Evolutionary conservation across 2,329 filamentous ascomycete species (phyloP).

Genomic region (Chalaropsis ovoidea): DNA sequence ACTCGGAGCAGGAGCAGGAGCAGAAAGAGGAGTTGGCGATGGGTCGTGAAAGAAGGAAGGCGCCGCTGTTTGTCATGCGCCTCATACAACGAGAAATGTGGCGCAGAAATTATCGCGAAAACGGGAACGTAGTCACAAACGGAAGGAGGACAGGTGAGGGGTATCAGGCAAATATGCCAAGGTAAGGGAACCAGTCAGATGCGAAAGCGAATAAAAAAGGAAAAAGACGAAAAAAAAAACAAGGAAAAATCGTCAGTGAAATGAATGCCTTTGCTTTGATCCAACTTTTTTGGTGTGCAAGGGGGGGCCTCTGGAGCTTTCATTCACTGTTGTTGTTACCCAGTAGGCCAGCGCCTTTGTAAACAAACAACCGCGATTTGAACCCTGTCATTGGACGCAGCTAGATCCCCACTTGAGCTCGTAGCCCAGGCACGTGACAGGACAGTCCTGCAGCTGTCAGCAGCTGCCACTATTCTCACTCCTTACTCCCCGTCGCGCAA

Average conservation of each 20-base stretch:
- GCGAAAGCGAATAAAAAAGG: conserved; percentile 5
- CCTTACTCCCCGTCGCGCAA: background rate
- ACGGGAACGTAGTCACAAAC: background rate
- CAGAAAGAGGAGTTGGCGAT: background rate
- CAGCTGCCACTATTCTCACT: background rate
- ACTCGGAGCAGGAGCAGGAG: background rate
- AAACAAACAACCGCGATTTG: conserved; percentile 20
- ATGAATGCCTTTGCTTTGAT: too few relatives aligned
- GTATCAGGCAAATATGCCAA: conserved; percentile 9
- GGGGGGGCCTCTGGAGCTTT: background rate
- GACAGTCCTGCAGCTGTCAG: background rate
- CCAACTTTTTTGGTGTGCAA: too few relatives aligned
- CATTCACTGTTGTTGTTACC: conserved; percentile 1
- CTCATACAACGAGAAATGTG: conserved; percentile 8
- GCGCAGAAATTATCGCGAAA: background rate
- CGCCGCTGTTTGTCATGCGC: conserved; percentile 1
- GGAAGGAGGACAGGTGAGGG: conserved; percentile 1
- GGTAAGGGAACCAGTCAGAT: conserved; percentile 8
- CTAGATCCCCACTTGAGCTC: background rate
- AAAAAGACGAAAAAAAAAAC: conserved; percentile 8
- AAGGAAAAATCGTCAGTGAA: background rate
- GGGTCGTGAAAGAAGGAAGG: background rate
- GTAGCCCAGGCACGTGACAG: background rate
- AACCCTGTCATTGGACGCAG: conserved; percentile 1
- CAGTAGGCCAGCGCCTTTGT: conserved; percentile 4